phyloP scores from a whole-genome alignment of 805 yeast genomes.

The Wickerhamomyces hampshirensis region DNA sequence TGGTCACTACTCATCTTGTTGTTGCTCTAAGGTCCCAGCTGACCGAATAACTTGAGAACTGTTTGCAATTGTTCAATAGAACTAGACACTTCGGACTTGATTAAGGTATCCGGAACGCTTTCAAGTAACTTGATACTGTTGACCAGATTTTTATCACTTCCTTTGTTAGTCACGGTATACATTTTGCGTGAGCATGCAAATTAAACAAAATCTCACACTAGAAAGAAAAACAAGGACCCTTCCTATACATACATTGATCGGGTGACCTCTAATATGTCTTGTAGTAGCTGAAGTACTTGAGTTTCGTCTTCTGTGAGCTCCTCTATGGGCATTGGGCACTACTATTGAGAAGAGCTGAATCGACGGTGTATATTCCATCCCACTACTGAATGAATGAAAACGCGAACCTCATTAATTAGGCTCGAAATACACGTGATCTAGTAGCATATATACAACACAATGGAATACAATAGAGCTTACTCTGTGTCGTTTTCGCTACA shows the following conservation, averaged over 20 bases:
- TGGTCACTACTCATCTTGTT: not conserved
- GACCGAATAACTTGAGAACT: constrained; percentile 4
- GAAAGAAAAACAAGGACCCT: no score
- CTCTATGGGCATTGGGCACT: no score
- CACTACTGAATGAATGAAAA: no score
- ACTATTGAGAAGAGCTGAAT: no score
- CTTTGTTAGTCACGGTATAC: not conserved
- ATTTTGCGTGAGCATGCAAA: not conserved
- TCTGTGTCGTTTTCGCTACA: no score
- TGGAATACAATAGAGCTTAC: no score
- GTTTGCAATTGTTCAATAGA: constrained; percentile 2
- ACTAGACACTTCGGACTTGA: not conserved
- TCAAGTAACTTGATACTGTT: not conserved
- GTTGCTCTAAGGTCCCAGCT: constrained; percentile 1
- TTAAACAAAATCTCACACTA: no score
- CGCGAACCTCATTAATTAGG: no score
- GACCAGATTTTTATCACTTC: not conserved
- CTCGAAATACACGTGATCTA: no score
- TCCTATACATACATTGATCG: constrained; percentile 9
- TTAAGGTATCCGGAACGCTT: not conserved
- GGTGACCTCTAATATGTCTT: constrained; percentile 5
- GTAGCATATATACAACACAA: no score
- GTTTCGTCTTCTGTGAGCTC: not conserved
- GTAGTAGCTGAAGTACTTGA: constrained; percentile 2
- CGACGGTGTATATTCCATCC: no score